These are phyloP conservation scores for Chytriomyces sp. DNA, from an alignment of 192 early-diverging fungal genomes.

Conservation along the genomic window DNA sequence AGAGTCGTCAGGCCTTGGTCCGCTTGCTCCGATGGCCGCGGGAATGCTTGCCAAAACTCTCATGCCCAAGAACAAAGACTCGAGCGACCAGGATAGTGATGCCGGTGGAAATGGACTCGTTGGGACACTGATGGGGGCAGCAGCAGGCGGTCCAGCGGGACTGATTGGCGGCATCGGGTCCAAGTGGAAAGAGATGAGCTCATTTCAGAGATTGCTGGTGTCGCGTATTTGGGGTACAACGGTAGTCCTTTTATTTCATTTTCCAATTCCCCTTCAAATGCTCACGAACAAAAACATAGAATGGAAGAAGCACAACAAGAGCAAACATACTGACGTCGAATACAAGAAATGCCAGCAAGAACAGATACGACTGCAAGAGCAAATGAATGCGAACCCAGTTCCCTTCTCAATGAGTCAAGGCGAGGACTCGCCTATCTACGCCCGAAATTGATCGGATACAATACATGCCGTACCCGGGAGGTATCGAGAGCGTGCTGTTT, in stretches of 20 bases:
- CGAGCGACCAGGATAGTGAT: too few species aligned
- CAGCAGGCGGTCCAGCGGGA: too few species aligned
- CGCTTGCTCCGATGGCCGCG: too few species aligned
- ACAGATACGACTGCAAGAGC: not conserved
- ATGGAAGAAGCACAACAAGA: constrained; percentile 17
- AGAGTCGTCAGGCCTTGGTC: too few species aligned
- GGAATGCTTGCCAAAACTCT: too few species aligned
- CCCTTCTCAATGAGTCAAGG: not conserved
- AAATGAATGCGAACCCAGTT: constrained; percentile 2
- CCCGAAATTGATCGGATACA: not conserved
- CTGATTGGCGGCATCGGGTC: not conserved
- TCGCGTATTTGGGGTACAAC: not conserved
- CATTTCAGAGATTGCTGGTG: constrained; percentile 8
- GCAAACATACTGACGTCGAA: not conserved
- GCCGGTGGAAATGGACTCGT: too few species aligned
- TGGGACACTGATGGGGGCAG: too few species aligned
- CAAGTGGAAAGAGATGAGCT: constrained; percentile 16
- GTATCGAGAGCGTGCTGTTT: too few species aligned
- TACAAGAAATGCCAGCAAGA: not conserved
- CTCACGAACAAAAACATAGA: not conserved
- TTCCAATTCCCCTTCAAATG: not conserved
- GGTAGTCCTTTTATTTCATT: not conserved
- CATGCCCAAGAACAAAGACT: too few species aligned
- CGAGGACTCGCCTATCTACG: not conserved
- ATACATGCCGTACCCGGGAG: not conserved